These are phyloP conservation scores for Zymoseptoria pseudotritici DNA, from an alignment of 2,329 filamentous ascomycete species.

Conservation along the genomic window DNA sequence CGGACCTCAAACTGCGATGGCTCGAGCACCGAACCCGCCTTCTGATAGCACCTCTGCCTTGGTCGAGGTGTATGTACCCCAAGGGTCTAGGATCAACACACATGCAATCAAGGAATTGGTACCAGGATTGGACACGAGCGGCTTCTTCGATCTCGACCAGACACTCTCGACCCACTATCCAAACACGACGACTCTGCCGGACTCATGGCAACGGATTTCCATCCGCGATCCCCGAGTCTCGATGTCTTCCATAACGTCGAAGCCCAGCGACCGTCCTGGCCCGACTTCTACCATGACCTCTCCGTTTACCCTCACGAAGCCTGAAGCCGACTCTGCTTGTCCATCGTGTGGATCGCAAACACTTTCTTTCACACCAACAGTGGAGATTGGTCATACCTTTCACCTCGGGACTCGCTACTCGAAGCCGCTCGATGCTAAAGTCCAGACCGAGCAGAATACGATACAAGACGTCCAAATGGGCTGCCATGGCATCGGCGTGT, in stretches of 20 bases:
- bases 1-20: not conserved
- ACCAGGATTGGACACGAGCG: conserved; percentile 62
- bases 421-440: conserved; percentile 58
- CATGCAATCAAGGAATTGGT: conserved; percentile 60
- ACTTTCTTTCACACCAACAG: conserved; percentile 61
- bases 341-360: conserved; percentile 53
- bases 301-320: conserved; percentile 56
- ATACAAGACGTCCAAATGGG: conserved; percentile 75
- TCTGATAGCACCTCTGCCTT: conserved; percentile 44
- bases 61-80: conserved; percentile 53
- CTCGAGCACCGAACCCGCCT: conserved; percentile 43
- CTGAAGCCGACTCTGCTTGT: conserved; percentile 63
- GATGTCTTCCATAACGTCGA: not conserved
- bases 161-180: not conserved
- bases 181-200: not conserved
- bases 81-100: conserved; percentile 42
- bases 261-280: not conserved
- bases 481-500: conserved; percentile 91
- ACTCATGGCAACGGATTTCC: not conserved
- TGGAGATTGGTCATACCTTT: conserved; percentile 94
- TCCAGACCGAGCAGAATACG: conserved; percentile 37
- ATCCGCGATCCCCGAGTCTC: conserved; percentile 13
- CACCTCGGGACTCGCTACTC: conserved; percentile 87
- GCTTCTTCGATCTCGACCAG: not conserved
- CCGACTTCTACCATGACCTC: not conserved